phyloP scores from a whole-genome alignment of 108 stramenopile species.

The Nitzschia palea region DNA sequence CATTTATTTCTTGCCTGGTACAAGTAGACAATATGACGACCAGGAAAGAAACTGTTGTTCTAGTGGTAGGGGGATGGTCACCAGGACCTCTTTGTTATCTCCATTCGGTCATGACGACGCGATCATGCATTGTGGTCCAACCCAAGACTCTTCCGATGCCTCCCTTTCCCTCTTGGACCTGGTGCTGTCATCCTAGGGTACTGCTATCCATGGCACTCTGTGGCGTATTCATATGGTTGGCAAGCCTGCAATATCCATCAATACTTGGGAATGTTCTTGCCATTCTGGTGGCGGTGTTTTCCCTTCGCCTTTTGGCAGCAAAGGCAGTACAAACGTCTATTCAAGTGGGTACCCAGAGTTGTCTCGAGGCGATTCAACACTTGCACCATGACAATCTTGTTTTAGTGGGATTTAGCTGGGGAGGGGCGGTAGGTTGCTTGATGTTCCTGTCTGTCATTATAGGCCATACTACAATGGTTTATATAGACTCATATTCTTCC shows the following conservation, averaged over 20 bases:
- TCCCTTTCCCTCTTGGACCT: conserved; percentile 10
- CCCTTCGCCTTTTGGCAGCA: not conserved
- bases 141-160: conserved; percentile 17
- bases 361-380: not conserved
- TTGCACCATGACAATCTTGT: not conserved
- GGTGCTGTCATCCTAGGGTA: conserved; percentile 17
- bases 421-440: conserved; percentile 7
- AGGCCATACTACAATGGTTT: not conserved
- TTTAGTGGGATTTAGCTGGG: conserved; percentile 22
- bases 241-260: not conserved
- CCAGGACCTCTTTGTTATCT: conserved; percentile 12
- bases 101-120: not conserved
- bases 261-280: not conserved
- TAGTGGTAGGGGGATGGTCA: conserved; percentile 27
- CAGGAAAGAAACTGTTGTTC: not conserved
- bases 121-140: not conserved
- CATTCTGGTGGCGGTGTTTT: not conserved
- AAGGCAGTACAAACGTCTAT: conserved; percentile 9
- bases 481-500: no score
- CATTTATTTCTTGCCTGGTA: no score
- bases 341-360: not conserved
- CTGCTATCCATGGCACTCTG: not conserved
- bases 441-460: not conserved
- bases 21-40: no score
- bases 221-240: not conserved